A percentile compares a stretch with the other conserved stretches of the same genome.
These are phyloP conservation scores for Colletotrichum navitas DNA, from an alignment of 2,329 filamentous ascomycete genomes.

Conservation along the genomic window DNA sequence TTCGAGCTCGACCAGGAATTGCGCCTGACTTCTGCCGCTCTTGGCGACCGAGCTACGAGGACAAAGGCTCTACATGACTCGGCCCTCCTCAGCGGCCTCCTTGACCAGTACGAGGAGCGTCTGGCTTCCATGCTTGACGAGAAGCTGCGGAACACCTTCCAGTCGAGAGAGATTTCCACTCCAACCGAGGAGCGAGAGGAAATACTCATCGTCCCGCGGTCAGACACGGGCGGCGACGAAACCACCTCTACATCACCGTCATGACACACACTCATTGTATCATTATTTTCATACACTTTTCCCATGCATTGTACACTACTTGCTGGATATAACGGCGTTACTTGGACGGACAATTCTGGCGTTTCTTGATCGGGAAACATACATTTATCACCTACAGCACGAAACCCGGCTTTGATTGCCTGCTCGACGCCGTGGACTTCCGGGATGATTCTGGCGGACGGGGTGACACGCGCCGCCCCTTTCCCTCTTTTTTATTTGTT, in stretches of 20 bases:
- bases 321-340: slow-evolving; percentile 28
- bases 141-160: slow-evolving; percentile 68
- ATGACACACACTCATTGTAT: slow-evolving; percentile 42
- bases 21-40: slow-evolving; percentile 70
- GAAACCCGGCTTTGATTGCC: slow-evolving; percentile 5
- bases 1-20: slow-evolving; percentile 75
- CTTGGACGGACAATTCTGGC: slow-evolving; percentile 20
- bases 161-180: slow-evolving; percentile 48
- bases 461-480: neutral
- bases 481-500: slow-evolving; percentile 10
- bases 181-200: slow-evolving; percentile 52
- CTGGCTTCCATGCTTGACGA: slow-evolving; percentile 79
- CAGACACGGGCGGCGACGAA: slow-evolving; percentile 23
- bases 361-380: slow-evolving; percentile 20
- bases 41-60: slow-evolving; percentile 68
- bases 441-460: slow-evolving; percentile 8
- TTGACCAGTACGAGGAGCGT: slow-evolving; percentile 82
- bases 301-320: slow-evolving; percentile 31
- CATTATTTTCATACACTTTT: slow-evolving; percentile 5
- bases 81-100: slow-evolving; percentile 68
- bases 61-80: slow-evolving; percentile 69
- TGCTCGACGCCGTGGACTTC: neutral
- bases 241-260: slow-evolving; percentile 43
- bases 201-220: slow-evolving; percentile 45
- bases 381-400: slow-evolving; percentile 5